Evolutionary conservation across 495 filamentous ascomycete genomes (phyloP), one percentile per base, ranked within the genome.

Genomic region (Pyronema domesticum): DNA sequence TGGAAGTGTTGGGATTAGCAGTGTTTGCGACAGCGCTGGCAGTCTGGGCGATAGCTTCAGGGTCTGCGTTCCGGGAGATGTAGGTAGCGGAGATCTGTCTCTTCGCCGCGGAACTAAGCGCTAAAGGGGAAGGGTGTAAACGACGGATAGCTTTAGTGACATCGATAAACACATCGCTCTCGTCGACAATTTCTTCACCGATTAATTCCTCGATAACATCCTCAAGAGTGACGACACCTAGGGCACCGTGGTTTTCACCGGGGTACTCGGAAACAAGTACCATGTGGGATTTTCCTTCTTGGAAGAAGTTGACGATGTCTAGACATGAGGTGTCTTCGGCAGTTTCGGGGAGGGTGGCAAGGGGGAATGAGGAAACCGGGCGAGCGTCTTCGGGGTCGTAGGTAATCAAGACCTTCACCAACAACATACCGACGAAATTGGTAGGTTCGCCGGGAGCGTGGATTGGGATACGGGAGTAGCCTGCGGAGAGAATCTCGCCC

Each of bases 261-360:
- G 91, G 91, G 55, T 74, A 80, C 59, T 94, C 84, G 6, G 88
- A 94, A 8, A 95, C 89, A 23, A 98, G 74, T 8, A 96, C 89
- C 93, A 98, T 96, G 68, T 98, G 91, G 8, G 87, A 94, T 67
- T 96, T 96, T 51, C 91, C 91, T 70, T 98, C 89, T 66, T 98
- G 91, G 71, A 98, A 98, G 70, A 94, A 98, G 70, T 98, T 98
- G 67, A 98, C 82, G 58, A 96, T 98, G 65, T 98, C 91, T 42
- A 98, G 71, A 66, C 91, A 98, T 67, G 87, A 94, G 0, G 91
- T 96, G 60, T 95, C 86, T 0, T 93, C 85, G 7, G 85, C 77
- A 3, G 91, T 98, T 68, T 98, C 91, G 3, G 93, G 93, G 0
- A 98, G 74, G 0, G 91, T 95, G 34, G 93, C 91, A 53, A 98